These are phyloP conservation scores for Brasilioporus rufonigricans DNA, from an alignment of 768 basidiomycete genomes.

Conservation along the genomic window DNA sequence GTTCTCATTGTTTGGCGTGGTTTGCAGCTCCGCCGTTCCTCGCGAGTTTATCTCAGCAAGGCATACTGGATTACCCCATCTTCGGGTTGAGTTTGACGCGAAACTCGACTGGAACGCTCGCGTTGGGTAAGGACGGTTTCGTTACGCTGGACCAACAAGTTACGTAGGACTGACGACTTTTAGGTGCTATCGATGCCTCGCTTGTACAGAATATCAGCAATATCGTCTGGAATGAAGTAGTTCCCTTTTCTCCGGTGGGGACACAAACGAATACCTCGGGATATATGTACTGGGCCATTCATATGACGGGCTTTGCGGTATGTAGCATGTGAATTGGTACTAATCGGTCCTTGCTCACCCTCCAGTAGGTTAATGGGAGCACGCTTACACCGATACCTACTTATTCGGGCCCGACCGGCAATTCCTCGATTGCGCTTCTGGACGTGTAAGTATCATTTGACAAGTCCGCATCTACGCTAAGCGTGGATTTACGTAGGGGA, in stretches of 20 bases:
- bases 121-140: slow-evolving; percentile 47
- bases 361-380: slow-evolving; percentile 54
- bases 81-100: slow-evolving; percentile 69
- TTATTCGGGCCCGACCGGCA: slow-evolving; percentile 54
- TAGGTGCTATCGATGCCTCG: slow-evolving; percentile 75
- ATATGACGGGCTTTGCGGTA: slow-evolving; percentile 55
- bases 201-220: slow-evolving; percentile 57
- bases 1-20: background rate
- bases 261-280: slow-evolving; percentile 58
- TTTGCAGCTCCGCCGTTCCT: slow-evolving; percentile 66
- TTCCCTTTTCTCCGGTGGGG: slow-evolving; percentile 67
- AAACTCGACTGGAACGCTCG: slow-evolving; percentile 58
- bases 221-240: slow-evolving; percentile 73
- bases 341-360: slow-evolving; percentile 1
- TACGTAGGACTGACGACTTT: background rate
- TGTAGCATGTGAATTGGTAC: background rate
- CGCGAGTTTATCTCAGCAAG: slow-evolving; percentile 56
- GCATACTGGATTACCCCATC: slow-evolving; percentile 67
- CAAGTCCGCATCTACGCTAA: slow-evolving; percentile 1
- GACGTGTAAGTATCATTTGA: slow-evolving; percentile 57
- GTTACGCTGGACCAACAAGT: background rate
- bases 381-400: slow-evolving; percentile 55
- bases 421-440: slow-evolving; percentile 63
- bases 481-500: slow-evolving; percentile 44
- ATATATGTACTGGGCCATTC: slow-evolving; percentile 76